Conservation (phyloP, 164 flowering plant genomes). For the Vitis cinerea region DNA sequence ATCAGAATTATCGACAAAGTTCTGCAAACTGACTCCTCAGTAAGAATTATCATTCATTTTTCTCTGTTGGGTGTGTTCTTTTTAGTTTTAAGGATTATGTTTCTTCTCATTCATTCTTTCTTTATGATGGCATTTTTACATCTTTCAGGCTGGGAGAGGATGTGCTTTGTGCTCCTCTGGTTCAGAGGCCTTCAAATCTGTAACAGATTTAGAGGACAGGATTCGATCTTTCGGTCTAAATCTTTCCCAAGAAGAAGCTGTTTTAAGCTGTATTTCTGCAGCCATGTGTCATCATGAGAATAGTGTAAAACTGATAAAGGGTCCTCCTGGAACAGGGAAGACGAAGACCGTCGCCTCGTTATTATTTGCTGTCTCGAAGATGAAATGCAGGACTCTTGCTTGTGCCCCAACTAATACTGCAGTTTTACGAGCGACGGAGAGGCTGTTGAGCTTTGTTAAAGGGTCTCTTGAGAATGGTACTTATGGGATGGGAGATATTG, state of each 20-base stretch:
- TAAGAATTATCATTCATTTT: no score
- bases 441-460: constrained; percentile 28
- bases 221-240: constrained; percentile 22
- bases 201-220: background rate
- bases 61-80: no score
- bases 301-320: constrained; percentile 49
- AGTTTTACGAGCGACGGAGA: constrained; percentile 32
- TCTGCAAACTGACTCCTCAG: no score
- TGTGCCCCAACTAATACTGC: constrained; percentile 63
- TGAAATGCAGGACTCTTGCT: constrained; percentile 42
- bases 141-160: no score
- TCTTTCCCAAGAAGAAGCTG: constrained; percentile 39
- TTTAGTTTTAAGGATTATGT: no score
- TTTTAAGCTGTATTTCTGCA: constrained; percentile 26
- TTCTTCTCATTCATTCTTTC: no score
- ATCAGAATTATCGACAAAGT: no score
- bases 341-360: constrained; percentile 40
- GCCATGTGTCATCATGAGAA: constrained; percentile 26
- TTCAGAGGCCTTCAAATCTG: no score
- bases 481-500: constrained; percentile 54
- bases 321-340: constrained; percentile 72
- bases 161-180: no score
- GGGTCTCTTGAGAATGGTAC: constrained; percentile 6
- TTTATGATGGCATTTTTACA: no score
- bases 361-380: constrained; percentile 27